Conservation (phyloP, 108 stramenopile genomes). For the Fistulifera pelliculosa region DNA sequence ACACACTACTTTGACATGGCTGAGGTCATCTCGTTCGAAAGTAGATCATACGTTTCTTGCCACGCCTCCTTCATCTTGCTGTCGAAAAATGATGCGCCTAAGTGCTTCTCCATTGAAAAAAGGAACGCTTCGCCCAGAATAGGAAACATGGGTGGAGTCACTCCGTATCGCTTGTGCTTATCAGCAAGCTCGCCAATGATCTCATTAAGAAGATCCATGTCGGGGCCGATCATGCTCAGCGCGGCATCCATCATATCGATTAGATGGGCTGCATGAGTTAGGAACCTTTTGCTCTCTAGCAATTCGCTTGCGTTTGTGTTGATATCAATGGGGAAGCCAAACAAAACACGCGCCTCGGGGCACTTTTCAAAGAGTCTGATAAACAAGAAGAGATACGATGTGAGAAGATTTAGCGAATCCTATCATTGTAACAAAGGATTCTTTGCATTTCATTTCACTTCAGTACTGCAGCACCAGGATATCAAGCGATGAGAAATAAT, state of each 20-base stretch:
- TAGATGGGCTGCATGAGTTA: slow-evolving; percentile 21
- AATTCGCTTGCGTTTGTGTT: slow-evolving; percentile 14
- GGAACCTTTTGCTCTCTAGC: slow-evolving; percentile 17
- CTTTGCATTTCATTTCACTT: no score
- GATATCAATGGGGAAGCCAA: slow-evolving; percentile 29
- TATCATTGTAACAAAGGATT: no score
- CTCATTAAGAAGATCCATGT: slow-evolving; percentile 24
- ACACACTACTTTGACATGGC: neutral
- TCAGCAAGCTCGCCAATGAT: slow-evolving; percentile 21
- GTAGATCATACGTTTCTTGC: slow-evolving; percentile 24
- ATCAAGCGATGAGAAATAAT: neutral
- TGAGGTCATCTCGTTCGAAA: slow-evolving; percentile 24
- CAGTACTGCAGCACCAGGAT: no score
- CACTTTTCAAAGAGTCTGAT: slow-evolving; percentile 7
- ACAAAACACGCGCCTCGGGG: slow-evolving; percentile 19
- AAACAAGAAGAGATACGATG: no score
- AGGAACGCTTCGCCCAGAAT: slow-evolving; percentile 26
- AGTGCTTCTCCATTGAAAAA: slow-evolving; percentile 9
- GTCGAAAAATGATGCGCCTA: slow-evolving; percentile 22
- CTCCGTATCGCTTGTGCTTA: slow-evolving; percentile 24
- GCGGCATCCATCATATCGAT: slow-evolving; percentile 28
- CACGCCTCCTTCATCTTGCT: slow-evolving; percentile 21
- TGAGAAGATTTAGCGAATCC: no score
- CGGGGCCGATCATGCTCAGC: slow-evolving; percentile 29
- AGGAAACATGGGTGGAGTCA: slow-evolving; percentile 23